These are phyloP conservation scores for Fennellomyces sp. DNA, from an alignment of 371 early-diverging fungal species.

Conservation along the genomic window DNA sequence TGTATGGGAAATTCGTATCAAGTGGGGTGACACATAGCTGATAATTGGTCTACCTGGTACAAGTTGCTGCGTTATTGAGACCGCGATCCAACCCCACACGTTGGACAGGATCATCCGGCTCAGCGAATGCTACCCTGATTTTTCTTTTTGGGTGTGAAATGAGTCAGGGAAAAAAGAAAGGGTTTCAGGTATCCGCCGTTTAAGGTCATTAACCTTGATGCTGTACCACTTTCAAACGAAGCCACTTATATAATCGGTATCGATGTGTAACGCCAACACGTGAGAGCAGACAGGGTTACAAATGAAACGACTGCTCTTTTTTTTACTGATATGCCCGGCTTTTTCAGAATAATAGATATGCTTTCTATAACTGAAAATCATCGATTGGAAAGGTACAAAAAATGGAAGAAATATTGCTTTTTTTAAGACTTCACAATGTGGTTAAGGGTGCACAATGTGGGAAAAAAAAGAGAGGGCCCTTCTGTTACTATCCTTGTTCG, in stretches of 20 bases:
- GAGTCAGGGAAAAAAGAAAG: background rate
- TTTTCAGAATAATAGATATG: too few species aligned
- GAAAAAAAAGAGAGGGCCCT: background rate
- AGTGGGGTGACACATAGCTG: background rate
- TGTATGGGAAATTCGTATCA: conserved; percentile 3
- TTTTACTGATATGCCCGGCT: too few species aligned
- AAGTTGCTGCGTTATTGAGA: background rate
- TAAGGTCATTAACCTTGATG: background rate
- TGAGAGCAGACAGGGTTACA: too few species aligned
- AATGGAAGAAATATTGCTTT: background rate
- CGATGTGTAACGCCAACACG: background rate
- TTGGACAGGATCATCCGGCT: background rate
- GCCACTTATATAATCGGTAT: background rate
- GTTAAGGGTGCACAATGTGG: background rate
- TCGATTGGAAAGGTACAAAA: background rate
- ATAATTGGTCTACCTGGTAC: conserved; percentile 2
- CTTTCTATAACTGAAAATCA: background rate
- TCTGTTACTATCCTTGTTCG: background rate
- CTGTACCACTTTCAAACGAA: background rate
- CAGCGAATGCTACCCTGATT: too few species aligned
- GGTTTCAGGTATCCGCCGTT: background rate
- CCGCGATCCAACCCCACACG: background rate
- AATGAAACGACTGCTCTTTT: too few species aligned
- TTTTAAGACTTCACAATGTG: too few species aligned
- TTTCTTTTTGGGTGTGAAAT: background rate